Evolutionary conservation across 441 rosid genomes (phyloP).

Genomic region (Melianthus villosus): DNA sequence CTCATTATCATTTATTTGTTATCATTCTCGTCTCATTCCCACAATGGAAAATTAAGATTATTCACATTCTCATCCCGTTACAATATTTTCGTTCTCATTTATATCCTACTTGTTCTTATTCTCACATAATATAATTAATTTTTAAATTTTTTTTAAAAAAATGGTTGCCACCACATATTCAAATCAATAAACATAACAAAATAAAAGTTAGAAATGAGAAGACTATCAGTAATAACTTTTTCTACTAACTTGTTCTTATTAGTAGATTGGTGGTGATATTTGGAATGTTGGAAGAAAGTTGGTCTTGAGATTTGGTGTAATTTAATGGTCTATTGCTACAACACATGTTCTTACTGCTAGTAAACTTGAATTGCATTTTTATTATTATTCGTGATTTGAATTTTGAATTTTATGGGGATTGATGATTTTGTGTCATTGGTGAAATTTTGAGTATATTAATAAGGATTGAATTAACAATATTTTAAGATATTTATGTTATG

Average conservation of each 20-base stretch:
- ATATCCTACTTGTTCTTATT: too few relatives aligned
- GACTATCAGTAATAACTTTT: background rate
- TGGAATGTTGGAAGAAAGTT: conserved; percentile 77
- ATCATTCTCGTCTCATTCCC: too few relatives aligned
- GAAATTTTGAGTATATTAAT: background rate
- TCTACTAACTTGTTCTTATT: conserved; percentile 9
- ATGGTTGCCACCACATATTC: too few relatives aligned
- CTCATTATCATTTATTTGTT: too few relatives aligned
- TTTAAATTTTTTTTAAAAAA: too few relatives aligned
- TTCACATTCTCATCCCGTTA: too few relatives aligned
- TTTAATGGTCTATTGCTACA: conserved; percentile 91
- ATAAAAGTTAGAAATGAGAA: too few relatives aligned
- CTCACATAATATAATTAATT: too few relatives aligned
- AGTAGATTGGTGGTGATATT: conserved; percentile 83
- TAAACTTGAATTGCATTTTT: conserved; percentile 70
- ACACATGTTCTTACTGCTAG: conserved; percentile 72
- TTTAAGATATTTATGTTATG: too few relatives aligned
- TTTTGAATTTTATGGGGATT: conserved; percentile 82
- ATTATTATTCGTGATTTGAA: conserved; percentile 61
- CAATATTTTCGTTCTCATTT: too few relatives aligned
- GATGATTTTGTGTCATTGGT: conserved; percentile 44
- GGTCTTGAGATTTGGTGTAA: conserved; percentile 71
- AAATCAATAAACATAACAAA: too few relatives aligned
- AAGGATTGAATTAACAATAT: background rate
- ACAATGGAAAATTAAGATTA: too few relatives aligned